Conservation (phyloP, 2,329 filamentous ascomycete species). For the Knufia petricola region DNA sequence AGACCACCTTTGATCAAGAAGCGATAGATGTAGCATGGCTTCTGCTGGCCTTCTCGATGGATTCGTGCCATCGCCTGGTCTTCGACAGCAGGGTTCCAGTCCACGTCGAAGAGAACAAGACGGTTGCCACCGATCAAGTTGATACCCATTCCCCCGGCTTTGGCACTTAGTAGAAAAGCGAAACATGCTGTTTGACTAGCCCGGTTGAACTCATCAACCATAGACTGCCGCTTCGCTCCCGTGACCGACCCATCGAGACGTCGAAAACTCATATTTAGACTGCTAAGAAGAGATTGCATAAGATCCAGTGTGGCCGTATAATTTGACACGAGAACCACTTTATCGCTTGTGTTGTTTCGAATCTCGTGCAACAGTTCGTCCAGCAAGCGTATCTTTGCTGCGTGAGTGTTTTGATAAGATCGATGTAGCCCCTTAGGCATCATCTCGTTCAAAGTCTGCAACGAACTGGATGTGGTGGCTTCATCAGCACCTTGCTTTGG, state of each 20-base stretch:
- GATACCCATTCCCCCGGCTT: conserved; percentile 59
- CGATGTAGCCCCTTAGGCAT: conserved; percentile 48
- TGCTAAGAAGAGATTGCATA: conserved; percentile 51
- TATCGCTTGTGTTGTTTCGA: conserved; percentile 53
- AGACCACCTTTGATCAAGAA: conserved; percentile 58
- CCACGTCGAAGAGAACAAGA: conserved; percentile 61
- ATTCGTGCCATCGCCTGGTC: conserved; percentile 67
- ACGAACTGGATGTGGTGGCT: conserved; percentile 37
- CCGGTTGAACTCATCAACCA: conserved; percentile 63
- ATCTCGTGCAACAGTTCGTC: conserved; percentile 56
- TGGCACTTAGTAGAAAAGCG: conserved; percentile 63
- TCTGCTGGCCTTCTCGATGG: conserved; percentile 61
- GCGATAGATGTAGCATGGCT: conserved; percentile 59
- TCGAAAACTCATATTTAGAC: conserved; percentile 52
- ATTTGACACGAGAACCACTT: conserved; percentile 66
- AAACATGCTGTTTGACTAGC: conserved; percentile 48
- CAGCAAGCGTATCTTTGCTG: conserved; percentile 57
- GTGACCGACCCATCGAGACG: conserved; percentile 61
- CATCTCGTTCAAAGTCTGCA: conserved; percentile 40
- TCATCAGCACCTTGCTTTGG: conserved; percentile 40
- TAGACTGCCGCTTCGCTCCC: conserved; percentile 51
- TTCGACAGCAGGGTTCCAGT: conserved; percentile 68
- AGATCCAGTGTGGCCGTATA: conserved; percentile 64
- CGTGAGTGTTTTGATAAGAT: conserved; percentile 46
- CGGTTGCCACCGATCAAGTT: conserved; percentile 63